These are phyloP conservation scores for Candida silvatica DNA, from an alignment of 805 yeast species.

Conservation along the genomic window DNA sequence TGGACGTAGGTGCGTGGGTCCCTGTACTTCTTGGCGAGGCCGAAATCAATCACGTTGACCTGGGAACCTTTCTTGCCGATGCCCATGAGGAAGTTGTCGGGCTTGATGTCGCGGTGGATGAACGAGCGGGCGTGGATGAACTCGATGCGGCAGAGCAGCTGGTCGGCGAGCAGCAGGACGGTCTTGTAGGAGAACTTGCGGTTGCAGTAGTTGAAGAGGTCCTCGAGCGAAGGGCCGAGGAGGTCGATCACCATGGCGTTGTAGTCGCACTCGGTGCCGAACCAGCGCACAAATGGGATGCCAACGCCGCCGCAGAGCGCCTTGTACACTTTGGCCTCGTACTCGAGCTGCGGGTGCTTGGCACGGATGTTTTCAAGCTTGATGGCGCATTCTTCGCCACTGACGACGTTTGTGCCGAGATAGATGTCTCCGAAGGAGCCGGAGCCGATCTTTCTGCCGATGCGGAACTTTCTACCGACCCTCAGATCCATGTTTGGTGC, in stretches of 20 bases:
- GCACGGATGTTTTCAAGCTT: conserved; percentile 85
- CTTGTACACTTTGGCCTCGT: conserved; percentile 93
- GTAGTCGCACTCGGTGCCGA: conserved; percentile 92
- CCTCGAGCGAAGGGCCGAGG: conserved; percentile 92
- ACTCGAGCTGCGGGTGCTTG: conserved; percentile 93
- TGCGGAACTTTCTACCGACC: conserved; percentile 89
- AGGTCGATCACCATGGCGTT: conserved; percentile 96
- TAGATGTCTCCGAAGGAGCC: conserved; percentile 98
- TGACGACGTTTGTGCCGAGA: conserved; percentile 83
- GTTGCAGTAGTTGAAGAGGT: conserved; percentile 91
- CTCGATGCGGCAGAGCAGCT: conserved; percentile 87
- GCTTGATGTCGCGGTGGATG: conserved; percentile 77
- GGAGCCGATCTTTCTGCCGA: conserved; percentile 92
- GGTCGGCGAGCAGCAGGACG: conserved; percentile 87
- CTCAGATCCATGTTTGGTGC: conserved; percentile 62
- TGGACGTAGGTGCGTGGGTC: conserved; percentile 92
- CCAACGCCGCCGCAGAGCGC: conserved; percentile 96
- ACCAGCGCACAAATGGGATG: conserved; percentile 94
- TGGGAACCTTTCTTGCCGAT: conserved; percentile 92
- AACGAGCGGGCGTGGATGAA: conserved; percentile 93
- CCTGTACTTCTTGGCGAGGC: conserved; percentile 86
- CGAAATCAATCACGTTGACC: conserved; percentile 90
- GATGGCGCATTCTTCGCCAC: conserved; percentile 97
- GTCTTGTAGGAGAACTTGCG: conserved; percentile 91
- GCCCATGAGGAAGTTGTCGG: conserved; percentile 81